Base-by-base conservation (phyloP, 2,329 filamentous ascomycete species). In the Daldinia sp. region DNA sequence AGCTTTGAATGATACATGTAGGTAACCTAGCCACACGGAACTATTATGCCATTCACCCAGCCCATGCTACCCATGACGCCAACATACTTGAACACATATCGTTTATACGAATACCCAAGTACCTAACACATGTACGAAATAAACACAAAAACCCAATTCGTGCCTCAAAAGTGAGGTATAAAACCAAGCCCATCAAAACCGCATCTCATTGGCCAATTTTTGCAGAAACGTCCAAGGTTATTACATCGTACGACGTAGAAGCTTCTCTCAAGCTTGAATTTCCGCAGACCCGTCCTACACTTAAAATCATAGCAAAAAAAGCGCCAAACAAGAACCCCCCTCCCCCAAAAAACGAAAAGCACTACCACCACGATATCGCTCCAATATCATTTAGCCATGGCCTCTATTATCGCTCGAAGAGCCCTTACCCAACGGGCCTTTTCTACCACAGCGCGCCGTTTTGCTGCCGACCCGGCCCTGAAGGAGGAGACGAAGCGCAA, bases 401-500 rank as follows among this genome's bases (percentile, higher is more conserved):
- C 87, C 68, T 88, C 87, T 75, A 78, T 85, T 74, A 80, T 88
- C 76, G 81, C 87, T 73, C 86, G 86, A 74, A 83, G 87, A 72
- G 82, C 74, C 63, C 66, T 75, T 63, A 72, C 73, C 63, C 60
- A 73, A 51, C 69, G 75, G 70, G 72, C 87, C 68, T 86, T 89
- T 76, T 82, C 84, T 75, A 87, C 86, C 76, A 82, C 84, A 64
- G 78, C 80, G 71, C 87, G 87, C 75, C 86, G 86, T 67, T 75
- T 88, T 72, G 78, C 81, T 73, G 63, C 70, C 66, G 79, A 83
- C 66, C 75, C 81, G 57, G 77, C 79, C 74, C 85, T 89, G 72
- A 86, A 87, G 82, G 81, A 84, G 78, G 86, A 88, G 81, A 82
- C 83, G 77, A 88, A 87, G 85, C 84, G 83, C 78, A 83, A 84